Conservation (phyloP, 139 green algal species). For the Chlamydomonas asymmetrica region DNA sequence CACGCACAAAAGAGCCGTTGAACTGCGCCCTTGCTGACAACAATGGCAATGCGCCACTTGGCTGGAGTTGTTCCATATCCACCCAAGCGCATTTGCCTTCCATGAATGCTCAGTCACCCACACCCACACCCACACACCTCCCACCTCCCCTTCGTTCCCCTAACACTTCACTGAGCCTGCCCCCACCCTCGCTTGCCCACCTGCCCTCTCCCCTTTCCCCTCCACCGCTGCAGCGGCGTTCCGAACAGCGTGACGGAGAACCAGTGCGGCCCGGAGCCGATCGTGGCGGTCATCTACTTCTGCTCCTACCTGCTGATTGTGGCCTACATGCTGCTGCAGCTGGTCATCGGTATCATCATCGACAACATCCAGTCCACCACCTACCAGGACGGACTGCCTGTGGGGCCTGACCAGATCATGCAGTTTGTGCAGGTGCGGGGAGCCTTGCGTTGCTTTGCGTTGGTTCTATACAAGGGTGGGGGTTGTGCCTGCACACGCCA, state of each 20-base stretch:
- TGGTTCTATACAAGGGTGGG: background rate
- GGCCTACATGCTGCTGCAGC: slow-evolving; percentile 24
- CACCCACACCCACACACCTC: background rate
- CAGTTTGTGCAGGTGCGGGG: slow-evolving; percentile 4
- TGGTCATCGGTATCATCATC: slow-evolving; percentile 58
- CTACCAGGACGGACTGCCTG: background rate
- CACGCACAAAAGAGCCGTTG: background rate
- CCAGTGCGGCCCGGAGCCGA: slow-evolving; percentile 21
- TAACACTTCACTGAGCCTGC: no score
- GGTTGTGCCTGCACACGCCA: no score
- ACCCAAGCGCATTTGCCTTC: background rate
- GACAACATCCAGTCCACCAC: slow-evolving; percentile 13
- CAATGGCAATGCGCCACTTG: no score
- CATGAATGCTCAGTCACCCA: slow-evolving; percentile 1
- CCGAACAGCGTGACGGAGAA: background rate
- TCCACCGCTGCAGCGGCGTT: no score
- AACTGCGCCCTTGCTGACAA: no score
- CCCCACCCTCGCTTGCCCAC: no score
- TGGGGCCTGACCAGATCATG: background rate
- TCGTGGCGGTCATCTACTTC: slow-evolving; percentile 29
- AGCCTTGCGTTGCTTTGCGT: background rate
- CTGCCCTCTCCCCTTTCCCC: no score
- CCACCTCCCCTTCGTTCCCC: no score
- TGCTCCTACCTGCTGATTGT: slow-evolving; percentile 32
- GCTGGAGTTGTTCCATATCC: no score